Evolutionary conservation across 2,329 filamentous ascomycete genomes (phyloP), one percentile per base, ranked within the genome.

Genomic region (Didymella keratinophila): DNA sequence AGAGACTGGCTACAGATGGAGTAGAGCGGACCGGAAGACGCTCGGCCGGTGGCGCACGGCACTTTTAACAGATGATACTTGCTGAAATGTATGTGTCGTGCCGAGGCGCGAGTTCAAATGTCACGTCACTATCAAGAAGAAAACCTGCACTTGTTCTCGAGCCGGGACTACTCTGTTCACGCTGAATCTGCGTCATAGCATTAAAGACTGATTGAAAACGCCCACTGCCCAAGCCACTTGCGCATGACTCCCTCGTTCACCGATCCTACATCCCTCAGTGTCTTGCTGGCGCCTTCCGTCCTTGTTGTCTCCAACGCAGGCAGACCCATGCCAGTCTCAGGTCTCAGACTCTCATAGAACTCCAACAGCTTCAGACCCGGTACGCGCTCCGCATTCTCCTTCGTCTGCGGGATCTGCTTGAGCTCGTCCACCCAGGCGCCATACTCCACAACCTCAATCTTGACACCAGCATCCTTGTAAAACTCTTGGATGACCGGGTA

Each of bases 331-430:
- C 39, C 47, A 2, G 32, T 42, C 18, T n/a, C 27, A 2, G 42
- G 28, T 14, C 46, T 49, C 39, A 59, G 16, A 21, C 52, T 47
- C 27, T 59, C 25, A 14, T 62, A 62, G 39, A 62, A 62, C 2
- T 56, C 52, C 2, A 62, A 23, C 52, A 62, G 27, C 45, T 62
- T 62, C 21, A 62, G 28, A 2, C 60, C 60, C 4, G 60, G 56
- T 10, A 60, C 12, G 2, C 18, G 11, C 42, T 62, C 60, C 5
- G 60, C 60, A 30, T 60, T 60, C n/a, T 62, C 60, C 14, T 60
- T 62, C 7, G 52, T 60, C 11, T 36, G 28, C 2, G 56, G 43
- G 3, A 62, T 41, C n/a, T 39, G 25, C 42, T 62, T 28, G 12
- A 60, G 52, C 36, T 50, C 60, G 10, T 51, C 28, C 10, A 60